Conservation (phyloP, 352 stramenopile species). For the Globisporangium irregulare region DNA sequence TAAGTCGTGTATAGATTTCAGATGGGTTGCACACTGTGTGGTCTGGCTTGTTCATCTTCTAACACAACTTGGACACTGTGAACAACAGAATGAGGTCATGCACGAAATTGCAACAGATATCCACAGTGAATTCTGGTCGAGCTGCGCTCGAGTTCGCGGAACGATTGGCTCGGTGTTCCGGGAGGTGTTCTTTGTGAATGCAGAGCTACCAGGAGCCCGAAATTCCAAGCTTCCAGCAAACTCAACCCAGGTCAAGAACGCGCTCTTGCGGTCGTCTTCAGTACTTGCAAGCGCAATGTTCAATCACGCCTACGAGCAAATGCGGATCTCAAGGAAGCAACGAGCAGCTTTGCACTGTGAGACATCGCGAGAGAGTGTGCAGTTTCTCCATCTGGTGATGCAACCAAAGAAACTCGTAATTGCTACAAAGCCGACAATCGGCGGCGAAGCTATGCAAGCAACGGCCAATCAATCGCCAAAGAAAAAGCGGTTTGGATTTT, state of each 20-base stretch:
- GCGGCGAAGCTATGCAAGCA: neutral
- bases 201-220: neutral
- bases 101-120: constrained; percentile 37
- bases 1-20: neutral
- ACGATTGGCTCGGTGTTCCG: constrained; percentile 16
- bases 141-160: constrained; percentile 19
- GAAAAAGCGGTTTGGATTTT: constrained; percentile 23
- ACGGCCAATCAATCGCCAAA: constrained; percentile 1
- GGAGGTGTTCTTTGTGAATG: constrained; percentile 23
- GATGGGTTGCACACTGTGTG: too few relatives aligned
- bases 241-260: neutral
- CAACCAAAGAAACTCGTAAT: neutral
- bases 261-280: neutral
- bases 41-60: too few relatives aligned
- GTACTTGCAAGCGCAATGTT: constrained; percentile 5
- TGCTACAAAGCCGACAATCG: neutral
- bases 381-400: neutral
- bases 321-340: neutral
- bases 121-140: constrained; percentile 31
- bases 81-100: constrained; percentile 20
- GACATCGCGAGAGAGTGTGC: neutral
- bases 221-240: neutral
- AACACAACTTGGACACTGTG: neutral
- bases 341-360: neutral
- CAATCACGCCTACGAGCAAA: neutral